Percentiles rank a stretch among this genome's conserved stretches.
phyloP scores from a whole-genome alignment of 2,329 filamentous ascomycete species.

The Monilinia aucupariae region DNA sequence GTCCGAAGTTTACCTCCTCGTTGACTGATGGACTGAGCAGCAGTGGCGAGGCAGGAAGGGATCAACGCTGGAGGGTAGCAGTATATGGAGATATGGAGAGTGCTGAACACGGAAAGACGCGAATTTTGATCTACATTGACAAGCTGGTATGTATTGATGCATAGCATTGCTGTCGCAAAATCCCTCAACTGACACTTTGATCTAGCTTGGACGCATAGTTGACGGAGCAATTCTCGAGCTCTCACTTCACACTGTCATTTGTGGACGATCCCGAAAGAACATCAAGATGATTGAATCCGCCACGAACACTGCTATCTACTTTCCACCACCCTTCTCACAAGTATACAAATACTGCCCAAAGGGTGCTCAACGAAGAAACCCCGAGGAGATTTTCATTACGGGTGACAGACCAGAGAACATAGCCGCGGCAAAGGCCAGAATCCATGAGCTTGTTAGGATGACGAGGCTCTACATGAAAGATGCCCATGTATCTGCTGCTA shows the following conservation, averaged over 20 bases:
- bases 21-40: conserved; percentile 68
- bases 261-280: conserved; percentile 90
- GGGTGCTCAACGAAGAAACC: conserved; percentile 73
- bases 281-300: conserved; percentile 96
- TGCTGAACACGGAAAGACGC: conserved; percentile 93
- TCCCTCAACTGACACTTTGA: conserved; percentile 35
- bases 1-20: conserved; percentile 76
- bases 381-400: conserved; percentile 91
- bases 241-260: conserved; percentile 85
- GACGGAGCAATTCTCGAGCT: conserved; percentile 79
- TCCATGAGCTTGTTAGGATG: conserved; percentile 76
- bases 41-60: conserved; percentile 68
- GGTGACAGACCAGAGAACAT: conserved; percentile 83
- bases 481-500: conserved; percentile 79
- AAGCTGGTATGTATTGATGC: conserved; percentile 25
- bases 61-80: conserved; percentile 84
- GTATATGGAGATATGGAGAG: conserved; percentile 96
- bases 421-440: conserved; percentile 79
- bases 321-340: conserved; percentile 86
- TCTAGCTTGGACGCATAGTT: conserved; percentile 64
- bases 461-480: conserved; percentile 89
- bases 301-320: conserved; percentile 96
- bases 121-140: conserved; percentile 94
- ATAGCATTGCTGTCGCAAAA: neutral
- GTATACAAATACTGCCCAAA: conserved; percentile 86